Base-by-base conservation (phyloP, 345 rosid species). In the Gossypium ekmanianum region DNA sequence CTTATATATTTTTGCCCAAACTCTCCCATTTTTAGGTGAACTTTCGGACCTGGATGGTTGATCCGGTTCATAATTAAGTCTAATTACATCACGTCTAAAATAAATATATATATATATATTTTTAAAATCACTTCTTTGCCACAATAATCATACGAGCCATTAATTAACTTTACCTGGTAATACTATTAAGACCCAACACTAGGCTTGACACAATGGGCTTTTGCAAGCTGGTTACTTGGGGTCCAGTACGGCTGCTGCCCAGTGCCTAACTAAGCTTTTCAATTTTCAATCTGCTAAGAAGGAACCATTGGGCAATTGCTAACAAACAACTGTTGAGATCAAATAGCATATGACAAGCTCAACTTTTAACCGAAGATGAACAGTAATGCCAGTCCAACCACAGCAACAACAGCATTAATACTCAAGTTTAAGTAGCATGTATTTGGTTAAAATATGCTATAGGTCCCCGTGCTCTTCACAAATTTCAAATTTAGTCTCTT, bases 21-120 rank as follows among this genome's bases (percentile, higher is more conserved):
- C 7, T 5, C 7, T 34, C 0, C 0, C 0, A 7, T 34, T 34
- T 34, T 34, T 1, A 0, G 0, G 1, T 5, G 7, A 5, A 34
- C 7, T 0, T 34, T 34, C 0, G 41, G 4, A 0, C 41, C 6
- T 34, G 41, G 1, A 34, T 1, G 0, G 0, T 1, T 34, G 0
- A 1, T 5, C 0, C 4, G 0, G 1, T 34, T 5, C 0, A 34
- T 34, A 1, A 34, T 34, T 7, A 34, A 34, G 41, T 34, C 41
- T 34, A 34, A 34, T 6, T 34, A 34, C 41, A 34, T 34, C 1
- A 0, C 1, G 7, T 34, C 1, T 34, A 34, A 34, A 34, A 34
- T 34, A 34, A 34, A 34, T 34, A 34, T 18, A 18, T 18, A 18
- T 18, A 18, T 18, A 18, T 18, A 18, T 18, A 18, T 18, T 18